Evolutionary conservation across 305 asterid genomes (phyloP).

Genomic region (Rubia tinctorum): DNA sequence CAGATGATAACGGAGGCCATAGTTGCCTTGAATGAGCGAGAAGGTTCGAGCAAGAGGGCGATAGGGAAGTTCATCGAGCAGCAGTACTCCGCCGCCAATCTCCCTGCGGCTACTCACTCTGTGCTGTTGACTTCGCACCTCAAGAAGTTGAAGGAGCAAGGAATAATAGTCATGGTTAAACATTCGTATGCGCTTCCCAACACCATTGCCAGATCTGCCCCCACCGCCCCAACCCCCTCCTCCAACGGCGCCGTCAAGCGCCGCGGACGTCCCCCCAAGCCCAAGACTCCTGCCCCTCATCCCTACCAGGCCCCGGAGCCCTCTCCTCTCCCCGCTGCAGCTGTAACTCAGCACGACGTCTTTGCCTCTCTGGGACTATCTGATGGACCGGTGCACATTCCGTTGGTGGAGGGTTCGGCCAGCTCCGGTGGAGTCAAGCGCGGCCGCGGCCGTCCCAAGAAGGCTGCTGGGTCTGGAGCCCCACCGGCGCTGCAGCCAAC

Average conservation of each 20-base stretch:
- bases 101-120: slow-evolving; percentile 49
- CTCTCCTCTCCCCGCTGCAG: neutral
- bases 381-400: slow-evolving; percentile 32
- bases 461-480: slow-evolving; percentile 21
- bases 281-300: slow-evolving; percentile 23
- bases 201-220: slow-evolving; percentile 27
- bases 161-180: slow-evolving; percentile 56
- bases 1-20: slow-evolving; percentile 80
- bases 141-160: slow-evolving; percentile 49
- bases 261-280: slow-evolving; percentile 82
- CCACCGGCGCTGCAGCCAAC: slow-evolving; percentile 2
- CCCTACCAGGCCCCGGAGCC: neutral
- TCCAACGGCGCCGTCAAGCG: slow-evolving; percentile 33
- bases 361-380: slow-evolving; percentile 36
- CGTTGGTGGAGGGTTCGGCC: slow-evolving; percentile 27
- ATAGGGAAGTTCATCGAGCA: slow-evolving; percentile 59
- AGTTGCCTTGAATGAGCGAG: slow-evolving; percentile 53
- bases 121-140: slow-evolving; percentile 50
- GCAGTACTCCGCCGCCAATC: slow-evolving; percentile 36
- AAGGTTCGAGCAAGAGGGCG: slow-evolving; percentile 75
- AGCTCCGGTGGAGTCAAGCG: slow-evolving; percentile 20
- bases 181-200: slow-evolving; percentile 69
- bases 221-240: slow-evolving; percentile 18
- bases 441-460: slow-evolving; percentile 67
- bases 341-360: slow-evolving; percentile 14